Evolutionary conservation across 169 alveolate genomes (phyloP).

Genomic region (Eimeria acervulina): DNA sequence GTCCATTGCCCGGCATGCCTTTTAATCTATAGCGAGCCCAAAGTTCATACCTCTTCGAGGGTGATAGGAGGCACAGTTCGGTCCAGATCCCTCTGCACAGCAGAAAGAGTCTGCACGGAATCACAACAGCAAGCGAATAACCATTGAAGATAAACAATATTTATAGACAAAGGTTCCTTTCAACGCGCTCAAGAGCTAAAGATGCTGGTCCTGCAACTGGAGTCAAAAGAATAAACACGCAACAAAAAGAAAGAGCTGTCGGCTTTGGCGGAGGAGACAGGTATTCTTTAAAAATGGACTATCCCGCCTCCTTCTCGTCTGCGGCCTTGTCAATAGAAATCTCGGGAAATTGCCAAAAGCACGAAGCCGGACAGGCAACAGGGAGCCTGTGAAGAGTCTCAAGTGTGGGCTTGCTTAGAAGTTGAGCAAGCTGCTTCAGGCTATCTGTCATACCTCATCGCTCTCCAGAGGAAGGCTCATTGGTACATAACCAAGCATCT

Average conservation of each 20-base stretch:
- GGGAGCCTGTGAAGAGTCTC: not conserved
- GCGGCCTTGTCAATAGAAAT: not conserved
- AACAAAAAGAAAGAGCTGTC: not conserved
- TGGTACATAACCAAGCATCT: slow-evolving; percentile 70
- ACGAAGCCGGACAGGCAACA: not conserved
- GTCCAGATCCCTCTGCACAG: not conserved
- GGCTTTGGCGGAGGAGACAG: not conserved
- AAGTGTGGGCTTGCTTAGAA: not conserved
- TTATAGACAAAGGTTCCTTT: not conserved
- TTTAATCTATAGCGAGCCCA: not conserved
- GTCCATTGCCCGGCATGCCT: not conserved
- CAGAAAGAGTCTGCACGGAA: not conserved
- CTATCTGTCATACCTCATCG: not conserved
- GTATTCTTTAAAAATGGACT: not conserved
- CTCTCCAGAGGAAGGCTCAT: slow-evolving; percentile 28
- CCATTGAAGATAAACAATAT: not conserved
- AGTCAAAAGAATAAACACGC: not conserved
- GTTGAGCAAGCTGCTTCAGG: not conserved
- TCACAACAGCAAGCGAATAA: not conserved
- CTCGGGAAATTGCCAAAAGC: not conserved
- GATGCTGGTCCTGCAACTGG: not conserved
- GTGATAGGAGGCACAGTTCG: slow-evolving; percentile 51
- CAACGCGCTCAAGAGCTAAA: not conserved
- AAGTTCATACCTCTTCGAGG: not conserved
- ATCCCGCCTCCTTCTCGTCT: not conserved